phyloP scores from a whole-genome alignment of 768 basidiomycete species.

The Suillus variegatus region DNA sequence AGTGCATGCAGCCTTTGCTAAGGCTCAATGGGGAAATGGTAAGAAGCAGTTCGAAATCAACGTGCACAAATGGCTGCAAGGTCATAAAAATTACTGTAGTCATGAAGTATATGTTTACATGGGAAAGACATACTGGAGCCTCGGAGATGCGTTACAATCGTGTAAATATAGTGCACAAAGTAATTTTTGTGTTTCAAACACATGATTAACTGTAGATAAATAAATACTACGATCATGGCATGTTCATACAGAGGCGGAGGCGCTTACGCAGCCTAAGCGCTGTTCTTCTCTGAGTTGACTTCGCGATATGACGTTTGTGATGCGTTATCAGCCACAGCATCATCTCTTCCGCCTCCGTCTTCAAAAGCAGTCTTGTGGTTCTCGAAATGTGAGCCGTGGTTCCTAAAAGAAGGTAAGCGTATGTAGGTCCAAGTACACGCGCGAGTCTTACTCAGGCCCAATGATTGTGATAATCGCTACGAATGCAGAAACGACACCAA shows the following conservation, averaged over 20 bases:
- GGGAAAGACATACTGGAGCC: no score
- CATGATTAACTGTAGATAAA: background rate
- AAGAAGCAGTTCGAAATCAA: no score
- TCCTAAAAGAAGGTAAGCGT: slow-evolving; percentile 37
- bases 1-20: no score
- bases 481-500: slow-evolving; percentile 79
- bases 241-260: background rate
- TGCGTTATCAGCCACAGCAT: slow-evolving; percentile 36
- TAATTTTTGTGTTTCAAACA: no score
- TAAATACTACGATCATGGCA: background rate
- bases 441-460: slow-evolving; percentile 67
- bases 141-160: no score
- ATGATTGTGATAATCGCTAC: slow-evolving; percentile 74
- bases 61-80: no score
- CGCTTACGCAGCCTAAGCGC: background rate
- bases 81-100: no score
- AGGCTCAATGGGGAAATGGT: no score
- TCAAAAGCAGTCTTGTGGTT: slow-evolving; percentile 79
- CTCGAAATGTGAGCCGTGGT: slow-evolving; percentile 84
- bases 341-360: slow-evolving; percentile 60
- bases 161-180: no score
- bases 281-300: background rate
- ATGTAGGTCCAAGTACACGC: background rate
- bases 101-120: no score
- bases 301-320: slow-evolving; percentile 5